Base-by-base conservation (phyloP, 495 filamentous ascomycete species). In the Aspergillus campestris region DNA sequence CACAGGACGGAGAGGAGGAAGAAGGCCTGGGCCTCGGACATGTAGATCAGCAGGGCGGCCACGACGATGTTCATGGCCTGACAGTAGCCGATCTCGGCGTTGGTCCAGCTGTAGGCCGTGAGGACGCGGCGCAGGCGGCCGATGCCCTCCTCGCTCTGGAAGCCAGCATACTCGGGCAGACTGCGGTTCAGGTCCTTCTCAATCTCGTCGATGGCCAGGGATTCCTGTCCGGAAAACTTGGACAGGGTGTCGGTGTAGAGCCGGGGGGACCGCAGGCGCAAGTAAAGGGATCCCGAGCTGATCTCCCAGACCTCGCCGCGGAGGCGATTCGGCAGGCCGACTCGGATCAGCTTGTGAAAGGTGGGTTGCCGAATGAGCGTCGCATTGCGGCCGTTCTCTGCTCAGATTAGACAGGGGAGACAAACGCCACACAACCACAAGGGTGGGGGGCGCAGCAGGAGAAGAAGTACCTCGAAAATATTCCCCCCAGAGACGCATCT, bases 31-130 rank as follows among this genome's bases (percentile, higher is more conserved):
- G 84, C 62, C 61, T 98, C 92, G 5, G 92, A 97, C 85, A 95
- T 92, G 68, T 97, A 98, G 58, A 98, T 98, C 32, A 98, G 74
- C 42, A 98, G 63, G 7, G 92, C 92, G 12, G 92, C 92, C 6
- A 95, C 90, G 12, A 98, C 92, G 49, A 98, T 98, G 59, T 98
- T 98, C 92, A 98, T 98, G 15, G 92, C 92, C 63, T 98, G 92
- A 61, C 92, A 98, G 61, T 98, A 98, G 24, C 92, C 92, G 33
- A 98, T 89, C 49, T 94, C 87, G 38, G 86, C 79, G 56, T 98
- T 89, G 15, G 79, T 86, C 92, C 92, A 98, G 63, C 88, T 95
- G 64, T 98, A 98, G 9, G 92, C 92, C 5, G 89, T 94, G 27
- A 98, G 73, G 24, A 98, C 92, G 39, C 91, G 72, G 35, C 92